Percentiles rank a stretch among this genome's conserved stretches.
phyloP scores from a whole-genome alignment of 768 basidiomycete species.

The Kwoniella botswanensis region DNA sequence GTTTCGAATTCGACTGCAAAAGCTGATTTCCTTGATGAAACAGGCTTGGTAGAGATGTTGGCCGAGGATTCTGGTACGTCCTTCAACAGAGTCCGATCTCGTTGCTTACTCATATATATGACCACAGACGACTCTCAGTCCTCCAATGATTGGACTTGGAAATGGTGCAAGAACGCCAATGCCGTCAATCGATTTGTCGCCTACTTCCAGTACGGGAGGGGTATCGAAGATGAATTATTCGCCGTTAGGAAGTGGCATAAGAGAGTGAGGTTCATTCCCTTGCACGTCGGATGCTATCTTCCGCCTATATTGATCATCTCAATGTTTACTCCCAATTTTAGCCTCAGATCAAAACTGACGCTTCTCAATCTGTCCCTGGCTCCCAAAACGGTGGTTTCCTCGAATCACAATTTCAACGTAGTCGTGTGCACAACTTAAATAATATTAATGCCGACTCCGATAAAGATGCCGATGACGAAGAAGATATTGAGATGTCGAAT shows the following conservation, averaged over 20 bases:
- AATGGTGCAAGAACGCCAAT: slow-evolving; percentile 2
- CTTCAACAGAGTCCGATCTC: background rate
- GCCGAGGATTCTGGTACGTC: background rate
- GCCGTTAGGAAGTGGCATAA: background rate
- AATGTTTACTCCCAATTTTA: too few relatives aligned
- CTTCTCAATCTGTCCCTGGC: too few relatives aligned
- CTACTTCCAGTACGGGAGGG: slow-evolving; percentile 17
- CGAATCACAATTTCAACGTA: background rate
- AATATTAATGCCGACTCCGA: background rate
- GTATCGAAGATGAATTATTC: slow-evolving; percentile 11
- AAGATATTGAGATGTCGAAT: background rate
- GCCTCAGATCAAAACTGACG: too few relatives aligned
- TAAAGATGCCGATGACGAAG: background rate
- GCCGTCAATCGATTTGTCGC: background rate
- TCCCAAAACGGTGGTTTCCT: too few relatives aligned
- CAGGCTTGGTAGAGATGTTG: background rate
- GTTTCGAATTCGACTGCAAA: background rate
- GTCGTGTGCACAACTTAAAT: background rate
- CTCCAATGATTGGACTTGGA: background rate
- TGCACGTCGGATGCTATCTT: background rate
- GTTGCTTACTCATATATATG: background rate
- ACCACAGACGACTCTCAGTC: background rate
- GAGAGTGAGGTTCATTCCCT: background rate
- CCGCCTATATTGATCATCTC: too few relatives aligned
- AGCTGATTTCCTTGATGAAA: background rate